Percentiles rank a stretch among this genome's conserved stretches.
These are phyloP conservation scores for Astragalus membranaceus DNA, from an alignment of 306 rosid genomes.

Conservation along the genomic window DNA sequence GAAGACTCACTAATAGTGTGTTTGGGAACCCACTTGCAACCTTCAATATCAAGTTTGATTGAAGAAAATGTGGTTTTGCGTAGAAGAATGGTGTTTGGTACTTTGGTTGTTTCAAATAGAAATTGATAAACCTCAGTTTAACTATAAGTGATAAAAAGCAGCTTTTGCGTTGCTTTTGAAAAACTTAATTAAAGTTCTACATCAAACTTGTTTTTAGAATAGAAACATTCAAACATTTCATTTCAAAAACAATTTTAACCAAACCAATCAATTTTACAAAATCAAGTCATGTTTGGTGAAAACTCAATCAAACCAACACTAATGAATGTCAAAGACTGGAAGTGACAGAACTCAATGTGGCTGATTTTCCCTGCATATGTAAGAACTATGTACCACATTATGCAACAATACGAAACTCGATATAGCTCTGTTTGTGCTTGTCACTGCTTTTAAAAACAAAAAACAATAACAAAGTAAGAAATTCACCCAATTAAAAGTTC, in stretches of 20 bases:
- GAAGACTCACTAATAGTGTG: not conserved
- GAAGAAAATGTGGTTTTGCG: not conserved
- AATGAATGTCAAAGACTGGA: not conserved
- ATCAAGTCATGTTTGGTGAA: not conserved
- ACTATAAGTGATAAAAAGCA: not conserved
- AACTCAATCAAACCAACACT: not conserved
- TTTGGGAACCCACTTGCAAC: not conserved
- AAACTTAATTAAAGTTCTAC: not conserved
- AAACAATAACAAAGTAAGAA: not conserved
- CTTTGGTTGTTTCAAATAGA: not conserved
- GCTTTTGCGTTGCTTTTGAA: not conserved
- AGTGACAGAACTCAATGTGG: not conserved
- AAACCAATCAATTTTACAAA: too few species aligned
- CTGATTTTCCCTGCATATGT: not conserved
- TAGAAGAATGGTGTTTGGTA: not conserved
- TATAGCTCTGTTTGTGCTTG: not conserved
- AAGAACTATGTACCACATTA: not conserved
- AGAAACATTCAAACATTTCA: too few species aligned
- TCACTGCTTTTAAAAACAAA: conserved; percentile 7
- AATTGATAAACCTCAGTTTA: not conserved
- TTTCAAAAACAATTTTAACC: not conserved
- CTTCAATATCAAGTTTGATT: not conserved
- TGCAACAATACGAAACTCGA: not conserved
- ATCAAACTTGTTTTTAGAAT: not conserved
- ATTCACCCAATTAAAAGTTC: not conserved